phyloP scores from a whole-genome alignment of 139 green algal species.

The Chlamydomonas urium region DNA sequence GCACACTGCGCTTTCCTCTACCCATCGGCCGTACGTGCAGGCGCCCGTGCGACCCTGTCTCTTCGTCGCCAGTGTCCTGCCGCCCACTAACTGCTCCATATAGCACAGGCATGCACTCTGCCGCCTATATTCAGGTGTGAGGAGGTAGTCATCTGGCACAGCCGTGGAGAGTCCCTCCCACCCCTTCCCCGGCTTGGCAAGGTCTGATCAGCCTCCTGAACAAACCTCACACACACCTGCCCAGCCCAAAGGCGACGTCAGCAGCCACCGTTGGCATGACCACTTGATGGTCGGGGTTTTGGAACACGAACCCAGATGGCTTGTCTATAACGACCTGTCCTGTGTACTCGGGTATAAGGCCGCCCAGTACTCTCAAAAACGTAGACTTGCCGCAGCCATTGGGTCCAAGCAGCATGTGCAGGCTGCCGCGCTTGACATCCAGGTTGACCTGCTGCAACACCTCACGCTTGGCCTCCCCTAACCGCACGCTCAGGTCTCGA shows the following conservation, averaged over 20 bases:
- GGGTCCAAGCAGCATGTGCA: constrained; percentile 92
- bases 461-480: constrained; percentile 25
- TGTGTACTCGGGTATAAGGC: constrained; percentile 58
- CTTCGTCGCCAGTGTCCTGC: no score
- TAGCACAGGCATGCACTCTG: no score
- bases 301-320: constrained; percentile 90
- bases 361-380: constrained; percentile 76
- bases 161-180: no score
- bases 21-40: no score
- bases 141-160: no score
- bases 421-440: constrained; percentile 47
- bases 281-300: constrained; percentile 96
- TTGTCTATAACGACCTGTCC: constrained; percentile 48
- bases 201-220: no score
- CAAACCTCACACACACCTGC: no score
- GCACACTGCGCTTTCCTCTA: no score
- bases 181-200: no score
- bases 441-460: constrained; percentile 46
- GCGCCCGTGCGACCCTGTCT: no score
- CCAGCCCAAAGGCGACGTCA: constrained; percentile 96
- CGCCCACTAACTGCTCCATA: no score
- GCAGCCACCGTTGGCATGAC: constrained; percentile 65
- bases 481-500: constrained; percentile 13
- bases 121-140: no score
- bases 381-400: constrained; percentile 88